Conservation (phyloP, 176 grass and related monocot species). For the Triticum monococcum region DNA sequence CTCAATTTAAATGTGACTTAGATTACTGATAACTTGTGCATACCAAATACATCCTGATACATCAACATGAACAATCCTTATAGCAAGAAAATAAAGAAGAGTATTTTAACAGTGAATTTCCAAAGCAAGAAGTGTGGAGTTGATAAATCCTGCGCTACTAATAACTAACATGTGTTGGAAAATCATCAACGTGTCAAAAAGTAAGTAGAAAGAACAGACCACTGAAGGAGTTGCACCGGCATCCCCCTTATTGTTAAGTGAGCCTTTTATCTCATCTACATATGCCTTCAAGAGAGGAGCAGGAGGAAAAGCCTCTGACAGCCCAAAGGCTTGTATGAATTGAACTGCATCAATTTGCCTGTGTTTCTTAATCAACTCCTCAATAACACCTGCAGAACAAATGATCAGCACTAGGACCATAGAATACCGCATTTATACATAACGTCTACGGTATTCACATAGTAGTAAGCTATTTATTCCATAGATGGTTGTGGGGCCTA, state of each 20-base stretch:
- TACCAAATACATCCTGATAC: conserved; percentile 14
- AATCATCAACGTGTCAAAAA: conserved; percentile 14
- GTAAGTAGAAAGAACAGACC: conserved; percentile 34
- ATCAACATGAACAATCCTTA: background rate
- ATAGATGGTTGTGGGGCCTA: conserved; percentile 33
- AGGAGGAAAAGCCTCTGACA: conserved; percentile 63
- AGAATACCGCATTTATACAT: conserved; percentile 15
- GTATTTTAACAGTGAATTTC: background rate
- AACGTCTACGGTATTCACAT: background rate
- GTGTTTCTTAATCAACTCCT: conserved; percentile 62
- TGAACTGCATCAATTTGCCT: conserved; percentile 90
- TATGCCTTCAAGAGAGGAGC: conserved; percentile 64
- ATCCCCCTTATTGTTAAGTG: conserved; percentile 51
- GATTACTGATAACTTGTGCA: background rate
- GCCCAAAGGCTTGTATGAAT: conserved; percentile 66
- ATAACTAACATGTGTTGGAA: background rate
- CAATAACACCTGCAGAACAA: conserved; percentile 51
- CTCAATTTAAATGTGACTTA: background rate
- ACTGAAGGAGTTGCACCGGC: conserved; percentile 6
- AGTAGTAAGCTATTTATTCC: conserved; percentile 25
- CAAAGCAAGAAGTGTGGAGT: background rate
- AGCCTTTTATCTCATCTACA: conserved; percentile 55
- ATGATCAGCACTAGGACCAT: background rate
- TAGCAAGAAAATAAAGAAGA: background rate
- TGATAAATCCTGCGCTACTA: background rate